Evolutionary conservation across 331 rosid genomes (phyloP), one percentile per base, ranked within the genome.

Genomic region (Cydonia oblonga): DNA sequence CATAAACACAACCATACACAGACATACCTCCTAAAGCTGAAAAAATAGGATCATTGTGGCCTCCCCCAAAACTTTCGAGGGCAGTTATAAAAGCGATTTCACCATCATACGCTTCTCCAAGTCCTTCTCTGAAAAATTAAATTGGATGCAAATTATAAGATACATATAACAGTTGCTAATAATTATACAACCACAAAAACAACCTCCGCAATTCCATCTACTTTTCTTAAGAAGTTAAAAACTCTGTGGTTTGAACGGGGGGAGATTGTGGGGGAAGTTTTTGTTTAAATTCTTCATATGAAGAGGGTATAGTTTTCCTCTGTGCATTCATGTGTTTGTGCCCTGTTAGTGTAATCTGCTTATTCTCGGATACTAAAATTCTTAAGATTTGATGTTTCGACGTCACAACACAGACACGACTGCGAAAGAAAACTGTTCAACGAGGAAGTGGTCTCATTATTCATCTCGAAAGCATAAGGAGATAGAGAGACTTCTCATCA

Each of bases 21-120:
- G 64, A 35, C 80, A 70, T 77, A 89, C 95, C 88, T 81, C 88
- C 95, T 81, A 86, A 46, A 77, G 86, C 82, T 75, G 81, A 57
- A 68, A 89, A 87, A 71, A 78, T 85, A 58, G 90, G 92, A 87
- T 89, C 96, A 69, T 46, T 65, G 52, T 75, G 80, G 70, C 87
- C 91, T 76, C 96, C 91, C 53, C 84, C 86, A 80, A 89, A 89
- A 80, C 68, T 59, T 71, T 89, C 92, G 63, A 89, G 86, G 61
- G 90, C 79, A 68, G 67, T 87, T 69, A 81, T 81, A 81, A 89
- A 89, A 64, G 88, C 82, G 1, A 83, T 76, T 66, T 89, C 88
- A 63, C 80, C 83, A 26, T 87, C 86, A 60, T 83, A 85, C 15
- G 79, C 84, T 75, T 85, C 90, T 66, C 83, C 87, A 74, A 89